Evolutionary conservation across 2,329 filamentous ascomycete genomes (phyloP), one percentile per base, ranked within the genome.

Genomic region (Malbranchea cinnamomea): DNA sequence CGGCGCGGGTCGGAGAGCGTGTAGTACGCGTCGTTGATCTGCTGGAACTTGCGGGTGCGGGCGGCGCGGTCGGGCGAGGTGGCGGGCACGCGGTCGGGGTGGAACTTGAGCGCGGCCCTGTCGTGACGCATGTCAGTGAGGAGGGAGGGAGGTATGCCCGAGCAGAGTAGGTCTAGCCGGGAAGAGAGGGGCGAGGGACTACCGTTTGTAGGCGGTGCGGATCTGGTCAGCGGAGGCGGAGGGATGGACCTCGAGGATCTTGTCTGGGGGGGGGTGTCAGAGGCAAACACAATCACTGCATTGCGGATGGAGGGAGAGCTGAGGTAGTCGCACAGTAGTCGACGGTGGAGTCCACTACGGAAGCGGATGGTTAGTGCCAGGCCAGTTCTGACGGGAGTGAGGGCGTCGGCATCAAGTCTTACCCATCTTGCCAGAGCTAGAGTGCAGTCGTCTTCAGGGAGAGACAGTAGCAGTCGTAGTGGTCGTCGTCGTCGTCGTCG

Each of bases 131-230:
- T n/a, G n/a, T n/a, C n/a, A n/a, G n/a, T n/a, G n/a, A n/a, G 19
- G 2, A n/a, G 4, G 28, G 12, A 25, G 23, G 20, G 23, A 5
- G 23, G 10, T 19, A 22, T 34, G 29, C 17, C 29, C 27, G 26
- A 36, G 27, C 31, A 42, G 38, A 33, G 22, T 37, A 9, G 15
- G 12, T 1, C 4, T 21, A 23, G 15, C 6, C n/a, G 11, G 12
- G 9, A 28, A 5, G 20, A 5, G 23, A 20, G 9, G 17, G n/a
- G 3, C 7, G 10, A 26, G 41, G 21, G n/a, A n/a, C n/a, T 44
- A 81, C 78, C 78, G 78, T 54, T 98, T 98, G 65, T 95, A 98
- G 29, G 85, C 89, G 65, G 82, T 79, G 44, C 87, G 79, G 49
- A 98, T 77, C 52, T 95, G 79, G 47, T 84, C 74, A 35, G 75